A percentile compares a stretch with the other conserved stretches of the same genome.
These are phyloP conservation scores for Umbellularia californica DNA, from an alignment of 164 flowering plant genomes.

Conservation along the genomic window DNA sequence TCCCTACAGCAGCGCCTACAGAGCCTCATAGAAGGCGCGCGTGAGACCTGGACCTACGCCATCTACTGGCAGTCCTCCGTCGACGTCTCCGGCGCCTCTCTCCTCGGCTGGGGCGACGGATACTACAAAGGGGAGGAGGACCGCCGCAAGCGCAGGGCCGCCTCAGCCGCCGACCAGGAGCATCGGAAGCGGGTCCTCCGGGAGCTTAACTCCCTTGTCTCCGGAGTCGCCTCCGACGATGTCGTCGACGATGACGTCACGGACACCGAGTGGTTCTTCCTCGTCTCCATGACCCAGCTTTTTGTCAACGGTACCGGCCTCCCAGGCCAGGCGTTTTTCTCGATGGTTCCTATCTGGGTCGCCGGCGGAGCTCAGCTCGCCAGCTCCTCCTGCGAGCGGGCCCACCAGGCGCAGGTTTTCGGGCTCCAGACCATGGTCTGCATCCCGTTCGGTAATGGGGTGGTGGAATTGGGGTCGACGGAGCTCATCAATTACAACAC, in stretches of 20 bases:
- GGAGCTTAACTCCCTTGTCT: conserved; percentile 70
- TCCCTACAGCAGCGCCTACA: conserved; percentile 79
- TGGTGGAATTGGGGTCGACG: conserved; percentile 83
- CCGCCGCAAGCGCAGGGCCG: conserved; percentile 20
- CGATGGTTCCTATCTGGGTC: conserved; percentile 51
- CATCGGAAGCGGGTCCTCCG: conserved; percentile 71
- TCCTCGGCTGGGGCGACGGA: conserved; percentile 88
- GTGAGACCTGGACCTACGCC: conserved; percentile 88
- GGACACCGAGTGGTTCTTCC: conserved; percentile 92
- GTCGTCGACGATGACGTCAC: conserved; percentile 83
- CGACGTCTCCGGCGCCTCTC: conserved; percentile 38
- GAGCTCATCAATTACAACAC: conserved; percentile 54
- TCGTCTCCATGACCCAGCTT: conserved; percentile 83
- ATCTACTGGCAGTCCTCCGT: conserved; percentile 85
- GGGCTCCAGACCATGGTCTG: conserved; percentile 87
- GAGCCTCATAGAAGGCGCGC: conserved; percentile 60
- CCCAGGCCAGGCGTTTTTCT: conserved; percentile 70
- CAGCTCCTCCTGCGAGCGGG: conserved; percentile 58
- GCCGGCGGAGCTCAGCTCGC: conserved; percentile 52
- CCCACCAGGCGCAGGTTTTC: conserved; percentile 56
- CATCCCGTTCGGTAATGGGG: conserved; percentile 66
- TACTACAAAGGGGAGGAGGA: conserved; percentile 80
- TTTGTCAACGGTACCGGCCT: conserved; percentile 57
- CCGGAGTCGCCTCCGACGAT: conserved; percentile 38
- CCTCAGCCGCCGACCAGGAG: conserved; percentile 58